Base-by-base conservation (phyloP, 2,329 filamentous ascomycete species). In the Mycosphaerella sp. region DNA sequence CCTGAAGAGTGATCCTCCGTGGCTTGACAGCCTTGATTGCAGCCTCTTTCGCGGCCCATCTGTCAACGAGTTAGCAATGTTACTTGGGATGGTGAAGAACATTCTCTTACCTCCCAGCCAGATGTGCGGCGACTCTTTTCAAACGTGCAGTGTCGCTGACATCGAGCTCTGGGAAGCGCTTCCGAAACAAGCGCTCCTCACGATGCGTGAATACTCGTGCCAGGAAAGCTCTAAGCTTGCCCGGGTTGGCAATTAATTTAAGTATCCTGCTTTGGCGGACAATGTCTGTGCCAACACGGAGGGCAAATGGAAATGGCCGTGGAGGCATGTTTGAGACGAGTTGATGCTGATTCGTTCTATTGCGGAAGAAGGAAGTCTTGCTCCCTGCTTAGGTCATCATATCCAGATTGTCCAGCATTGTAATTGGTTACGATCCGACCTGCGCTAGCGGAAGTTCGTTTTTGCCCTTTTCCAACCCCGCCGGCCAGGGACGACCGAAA, bases 221-320 rank as follows among this genome's bases (percentile, higher is more conserved):
- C 43, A 65, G 32, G 48, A 66, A 65, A 2, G 41, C 16, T 6
- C 44, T 34, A 16, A 44, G 40, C 36, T 27, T 25, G 27, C 45
- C 28, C 60, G 21, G 21, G 4, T 55, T 56, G 14, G 64, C 67
- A 46, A 91, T 68, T 45, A 89, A 73, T 16, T 68, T 66, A 54
- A 74, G 71, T 53, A 95, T 81, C 49, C 89, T 82, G 0, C 76
- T 69, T 51, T 44, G 89, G 78, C 51, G 77, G 76, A 68, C 87
- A 50, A 95, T 85, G 66, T 95, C 89, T 42, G 81, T 91, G 52
- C 89, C 89, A 46, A 95, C 73, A 43, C 77, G 76, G 12, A 91
- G 64, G 1, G 81, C 74, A n/a, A 81, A 74, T 1, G 84, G 83
- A 60, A 90, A 88, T 0, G 73, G 71, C 36, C 71, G 68, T 7